Evolutionary conservation across 768 basidiomycete species (phyloP), one percentile per base, ranked within the genome.

Genomic region (Cyclocybe cylindracea): DNA sequence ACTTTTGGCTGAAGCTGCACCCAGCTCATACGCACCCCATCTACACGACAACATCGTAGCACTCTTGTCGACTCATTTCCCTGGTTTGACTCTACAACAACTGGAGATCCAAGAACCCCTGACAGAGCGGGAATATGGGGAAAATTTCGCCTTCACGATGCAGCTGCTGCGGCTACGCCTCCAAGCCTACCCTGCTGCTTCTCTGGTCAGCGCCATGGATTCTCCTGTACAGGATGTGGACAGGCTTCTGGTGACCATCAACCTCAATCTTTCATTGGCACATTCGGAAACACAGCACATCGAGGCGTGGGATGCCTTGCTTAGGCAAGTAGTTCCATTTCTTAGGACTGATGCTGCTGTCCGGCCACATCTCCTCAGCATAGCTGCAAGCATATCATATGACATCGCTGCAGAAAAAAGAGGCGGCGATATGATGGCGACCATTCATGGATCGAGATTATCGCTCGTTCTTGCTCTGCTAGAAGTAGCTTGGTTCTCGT

Each of bases 211-310:
- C 34, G 60, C 61, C 4, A 76, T 77, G 58, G 66, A 71, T 0
- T 74, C 76, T 5, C 71, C 68, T 9, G 68, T 73, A 1, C 78
- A 83, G 9, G 70, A 70, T 4, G 70, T 83, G 10, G 80, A 89
- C 57, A 82, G 78, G 44, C 77, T 79, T 33, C 70, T 93, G 3
- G 73, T 82, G 43, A 83, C 86, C 1, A 83, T 95, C 66, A 97
- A 97, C 66, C 78, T 94, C 57, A 94, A 95, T 63, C 78, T 94
- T 43, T 94, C 93, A 1, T 72, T 97, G 36, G 76, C 89, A 16
- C 88, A 96, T 59, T 78, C 89, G 0, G 90, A 95, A 65, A 82
- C 80, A 2, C 72, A 83, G 2, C 75, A 93, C 40, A 81, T 87
- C 0, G 83, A 89, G 50, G 81, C 92, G 3, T 96, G 91, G 91